Conservation (phyloP, 805 yeast genomes). For the Kuraishia hungarica region DNA sequence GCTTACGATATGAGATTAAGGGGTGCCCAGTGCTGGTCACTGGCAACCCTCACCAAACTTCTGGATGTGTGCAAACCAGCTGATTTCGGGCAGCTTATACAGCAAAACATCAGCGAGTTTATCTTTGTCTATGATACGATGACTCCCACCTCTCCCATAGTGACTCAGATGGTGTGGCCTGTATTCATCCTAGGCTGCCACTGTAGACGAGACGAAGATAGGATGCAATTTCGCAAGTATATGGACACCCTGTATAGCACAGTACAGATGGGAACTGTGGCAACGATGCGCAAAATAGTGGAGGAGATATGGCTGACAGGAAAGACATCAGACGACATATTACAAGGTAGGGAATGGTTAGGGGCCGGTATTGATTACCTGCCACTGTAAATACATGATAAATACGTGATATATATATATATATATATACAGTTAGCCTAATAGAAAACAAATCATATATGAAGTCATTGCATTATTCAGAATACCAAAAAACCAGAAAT, state of each 20-base stretch:
- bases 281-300: slow-evolving; percentile 32
- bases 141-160: slow-evolving; percentile 36
- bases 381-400: slow-evolving; percentile 19
- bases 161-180: slow-evolving; percentile 62
- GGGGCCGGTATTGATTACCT: slow-evolving; percentile 43
- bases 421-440: background rate
- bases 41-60: slow-evolving; percentile 26
- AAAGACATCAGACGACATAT: slow-evolving; percentile 31
- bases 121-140: slow-evolving; percentile 36
- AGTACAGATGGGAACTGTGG: slow-evolving; percentile 47
- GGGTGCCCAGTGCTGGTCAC: slow-evolving; percentile 51
- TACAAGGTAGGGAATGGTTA: slow-evolving; percentile 35
- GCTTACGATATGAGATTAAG: slow-evolving; percentile 31
- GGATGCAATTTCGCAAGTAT: slow-evolving; percentile 19
- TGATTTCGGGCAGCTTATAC: slow-evolving; percentile 19
- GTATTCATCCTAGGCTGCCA: slow-evolving; percentile 41
- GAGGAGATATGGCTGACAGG: slow-evolving; percentile 39
- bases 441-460: background rate
- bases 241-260: slow-evolving; percentile 35
- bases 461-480: background rate
- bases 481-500: background rate
- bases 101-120: slow-evolving; percentile 33
- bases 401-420: too few species aligned
- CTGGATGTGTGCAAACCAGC: slow-evolving; percentile 10
- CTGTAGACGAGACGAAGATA: slow-evolving; percentile 25